Evolutionary conservation across 2,329 filamentous ascomycete species (phyloP).

Genomic region (Phialophora tarda): DNA sequence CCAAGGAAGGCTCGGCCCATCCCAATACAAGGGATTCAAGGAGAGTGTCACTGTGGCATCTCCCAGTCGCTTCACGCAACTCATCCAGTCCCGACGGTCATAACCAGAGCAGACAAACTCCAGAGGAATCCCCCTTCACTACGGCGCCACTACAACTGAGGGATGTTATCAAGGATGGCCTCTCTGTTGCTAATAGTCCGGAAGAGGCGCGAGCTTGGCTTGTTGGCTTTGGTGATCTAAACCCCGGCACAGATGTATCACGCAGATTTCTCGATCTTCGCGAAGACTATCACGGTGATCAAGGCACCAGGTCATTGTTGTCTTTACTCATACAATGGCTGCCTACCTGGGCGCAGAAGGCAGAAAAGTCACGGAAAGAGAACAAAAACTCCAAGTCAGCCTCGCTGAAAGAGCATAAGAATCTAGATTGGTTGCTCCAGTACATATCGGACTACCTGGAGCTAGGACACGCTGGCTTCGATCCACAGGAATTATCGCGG

Average conservation of each 20-base stretch:
- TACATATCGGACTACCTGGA: conserved; percentile 34
- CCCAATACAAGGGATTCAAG: conserved; percentile 22
- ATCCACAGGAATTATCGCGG: conserved; percentile 26
- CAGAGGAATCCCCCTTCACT: conserved; percentile 21
- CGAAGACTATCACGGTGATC: conserved; percentile 19
- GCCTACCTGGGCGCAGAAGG: conserved; percentile 31
- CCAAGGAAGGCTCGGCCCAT: conserved; percentile 28
- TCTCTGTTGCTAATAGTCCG: conserved; percentile 21
- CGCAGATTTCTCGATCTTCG: conserved; percentile 27
- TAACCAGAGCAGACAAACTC: conserved; percentile 14
- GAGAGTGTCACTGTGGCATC: conserved; percentile 27
- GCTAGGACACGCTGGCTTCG: conserved; percentile 30
- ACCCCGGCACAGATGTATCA: conserved; percentile 37
- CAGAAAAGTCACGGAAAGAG: conserved; percentile 30
- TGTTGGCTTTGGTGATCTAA: conserved; percentile 30
- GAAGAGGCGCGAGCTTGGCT: conserved; percentile 36
- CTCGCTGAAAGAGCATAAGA: conserved; percentile 29
- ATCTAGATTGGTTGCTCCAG: conserved; percentile 36
- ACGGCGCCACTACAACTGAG: conserved; percentile 10
- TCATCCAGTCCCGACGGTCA: conserved; percentile 21
- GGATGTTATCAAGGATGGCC: conserved; percentile 26
- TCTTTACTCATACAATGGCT: conserved; percentile 32
- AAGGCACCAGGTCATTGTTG: conserved; percentile 26
- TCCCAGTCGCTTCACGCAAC: conserved; percentile 21
- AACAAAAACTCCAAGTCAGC: conserved; percentile 28